Evolutionary conservation across 2,329 filamentous ascomycete genomes (phyloP), one percentile per base, ranked within the genome.

Genomic region (Fusarium coffeatum): DNA sequence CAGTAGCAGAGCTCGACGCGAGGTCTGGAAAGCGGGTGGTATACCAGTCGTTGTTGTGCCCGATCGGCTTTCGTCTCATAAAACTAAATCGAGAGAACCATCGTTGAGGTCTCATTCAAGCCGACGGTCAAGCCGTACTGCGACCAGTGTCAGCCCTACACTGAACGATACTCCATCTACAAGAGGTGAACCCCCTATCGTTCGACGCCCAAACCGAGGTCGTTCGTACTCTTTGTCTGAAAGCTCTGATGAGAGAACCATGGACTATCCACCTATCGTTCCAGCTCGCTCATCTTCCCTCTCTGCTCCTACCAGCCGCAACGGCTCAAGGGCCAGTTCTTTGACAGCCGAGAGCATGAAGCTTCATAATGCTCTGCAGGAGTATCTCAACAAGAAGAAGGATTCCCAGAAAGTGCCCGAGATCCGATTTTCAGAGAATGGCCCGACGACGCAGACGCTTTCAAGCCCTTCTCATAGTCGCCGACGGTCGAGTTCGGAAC

Each of bases 31-130:
- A 68, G 86, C 78, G 55, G 89, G 88, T 10, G 87, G 82, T 4
- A 88, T 91, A 12, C 89, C 89, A 3, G 88, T 91, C 10, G 83
- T 90, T 9, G 82, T 91, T 22, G 85, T 91, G 53, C 89, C 89
- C 9, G 85, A 87, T 58, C 86, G 89, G 18, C 81, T 78, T 18
- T 86, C 88, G 9, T 89, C 87, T 6, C 78, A 83, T 13, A 85
- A 84, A 54, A 81, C 84, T n/a, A 85, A 83, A 62, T 83, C 85
- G 10, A 81, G 81, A 46, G 81, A 87, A 32, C 86, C 85, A 6
- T 90, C 88, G 4, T 78, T 90, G 18, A 84, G 88, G 58, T 90
- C 89, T 22, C 87, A 84, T n/a, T 89, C 86, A 66, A 90, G 88
- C 72, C 84, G 83, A 53, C 83, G 81, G 48, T 87, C 87, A 4